Conservation (phyloP, 352 stramenopile genomes). For the Globisporangium irregulare region DNA sequence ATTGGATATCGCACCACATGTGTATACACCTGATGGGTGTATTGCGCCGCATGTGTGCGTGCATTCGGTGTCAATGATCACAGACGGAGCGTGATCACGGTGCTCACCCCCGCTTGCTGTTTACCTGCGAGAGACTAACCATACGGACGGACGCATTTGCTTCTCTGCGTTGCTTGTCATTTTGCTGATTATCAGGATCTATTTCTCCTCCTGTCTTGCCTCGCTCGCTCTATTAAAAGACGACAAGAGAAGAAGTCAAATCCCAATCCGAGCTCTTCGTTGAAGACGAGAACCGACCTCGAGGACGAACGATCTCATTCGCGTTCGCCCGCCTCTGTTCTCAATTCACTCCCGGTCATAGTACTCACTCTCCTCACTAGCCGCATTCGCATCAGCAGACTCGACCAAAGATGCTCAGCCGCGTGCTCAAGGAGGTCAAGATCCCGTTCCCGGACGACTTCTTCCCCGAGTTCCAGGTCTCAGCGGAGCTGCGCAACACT, state of each 20-base stretch:
- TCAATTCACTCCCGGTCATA: neutral
- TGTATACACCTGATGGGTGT: neutral
- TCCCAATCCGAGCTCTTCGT: neutral
- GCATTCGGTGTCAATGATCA: neutral
- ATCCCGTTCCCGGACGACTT: constrained; percentile 67
- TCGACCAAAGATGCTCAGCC: constrained; percentile 36
- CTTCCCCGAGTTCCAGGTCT: constrained; percentile 46
- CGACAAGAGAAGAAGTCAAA: neutral
- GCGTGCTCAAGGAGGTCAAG: constrained; percentile 61
- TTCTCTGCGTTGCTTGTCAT: neutral
- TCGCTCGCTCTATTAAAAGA: neutral
- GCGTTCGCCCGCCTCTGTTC: neutral
- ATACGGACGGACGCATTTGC: neutral
- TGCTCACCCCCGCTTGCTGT: neutral
- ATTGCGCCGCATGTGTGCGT: neutral
- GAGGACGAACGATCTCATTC: neutral
- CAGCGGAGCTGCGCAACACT: constrained; percentile 27
- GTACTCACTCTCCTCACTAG: neutral
- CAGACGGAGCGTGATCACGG: no score
- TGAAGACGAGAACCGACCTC: neutral
- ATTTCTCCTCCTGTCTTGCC: neutral
- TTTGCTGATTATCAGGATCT: neutral
- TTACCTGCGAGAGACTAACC: neutral
- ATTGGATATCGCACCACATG: neutral
- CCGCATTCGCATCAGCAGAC: no score